Evolutionary conservation across 148 eudicot genomes (phyloP), one percentile per base, ranked within the genome.

Genomic region (Arbutus unedo): DNA sequence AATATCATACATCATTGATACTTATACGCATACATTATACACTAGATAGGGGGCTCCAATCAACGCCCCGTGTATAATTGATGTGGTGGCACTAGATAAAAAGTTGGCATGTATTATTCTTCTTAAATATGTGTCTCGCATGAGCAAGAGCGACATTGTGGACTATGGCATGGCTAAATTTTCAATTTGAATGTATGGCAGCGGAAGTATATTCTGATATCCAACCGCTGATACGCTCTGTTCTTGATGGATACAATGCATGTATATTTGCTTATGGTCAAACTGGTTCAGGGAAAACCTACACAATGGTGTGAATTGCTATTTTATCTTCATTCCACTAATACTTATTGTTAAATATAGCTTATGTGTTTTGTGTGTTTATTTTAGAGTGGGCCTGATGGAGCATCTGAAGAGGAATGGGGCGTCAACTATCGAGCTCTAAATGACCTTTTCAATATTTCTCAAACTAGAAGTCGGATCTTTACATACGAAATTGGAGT

Each of bases 221-320:
- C 38, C 92, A 91, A 76, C 93, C 95, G 6, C 81, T 92, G 83
- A 88, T 92, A 83, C 83, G 92, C 71, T 89, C 94, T 8, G 92
- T 92, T 86, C 93, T 93, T 71, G 97, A 93, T 77, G 97, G 97
- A 2, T 93, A 87, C 85, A 91, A 89, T 83, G 94, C 90, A 15
- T 93, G 97, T 54, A 93, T 93, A 83, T 92, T 93, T 86, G 97
- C 97, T 54, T 93, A 93, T 88, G 97, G 97, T 44, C 97, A 93
- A 87, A 93, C 97, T 54, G 97, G 97, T 79, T 91, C 97, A 1
- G 97, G 97, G 74, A 93, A 93, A 86, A 93, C 97, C 25, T 85
- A 84, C 86, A 93, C 97, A 19, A 93, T 93, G 97, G 97, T 93
- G 88, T 21, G 59, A 55, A 64, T 67, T 60, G 43, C 25, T 81